Evolutionary conservation across 140 eudicot species (phyloP), one percentile per base, ranked within the genome.

Genomic region (Stevia rebaudiana): DNA sequence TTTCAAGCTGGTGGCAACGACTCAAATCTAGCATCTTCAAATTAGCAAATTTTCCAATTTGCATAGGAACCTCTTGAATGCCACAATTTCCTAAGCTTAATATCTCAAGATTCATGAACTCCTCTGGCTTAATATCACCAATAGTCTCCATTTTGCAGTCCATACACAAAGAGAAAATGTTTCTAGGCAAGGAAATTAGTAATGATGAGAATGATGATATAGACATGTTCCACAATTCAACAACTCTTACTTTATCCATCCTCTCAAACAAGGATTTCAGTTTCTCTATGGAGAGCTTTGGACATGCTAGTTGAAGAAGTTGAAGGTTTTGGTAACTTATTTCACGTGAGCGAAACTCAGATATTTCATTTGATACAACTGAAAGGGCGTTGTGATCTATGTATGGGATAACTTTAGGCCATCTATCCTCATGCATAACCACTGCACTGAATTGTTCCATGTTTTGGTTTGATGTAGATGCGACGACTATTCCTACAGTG

Each of bases 21-120:
- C 78, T 77, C 78, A 77, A 55, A 33, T 77, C 82, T 40, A 77
- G 67, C 30, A 77, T 36, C 78, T 48, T 71, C 58, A 77, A 51
- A 23, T 65, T 77, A 11, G 52, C 24, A 11, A 77, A 73, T 31
- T 71, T 68, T 11, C 82, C 60, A 3, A 77, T 43, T 56, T 71
- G 70, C 22, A 4, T 10, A 4, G 82, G 82, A 66, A 77, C 51
- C 61, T 71, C 78, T 43, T 11, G 39, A 35, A 77, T 65, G 22
- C 66, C 70, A 22, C 70, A 77, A 19, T 37, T 58, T 40, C 77
- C 73, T 12, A 77, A 72, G 25, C 82, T 77, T 10, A 71, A 48
- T 51, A 71, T 77, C 65, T 77, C 82, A 35, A 77, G 70, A 71
- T 77, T 58, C 41, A 15, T 15, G 12, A 77, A 77, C 65, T 77